phyloP scores from a whole-genome alignment of 768 basidiomycete species.

The Chalciporus sphaerocephalus region DNA sequence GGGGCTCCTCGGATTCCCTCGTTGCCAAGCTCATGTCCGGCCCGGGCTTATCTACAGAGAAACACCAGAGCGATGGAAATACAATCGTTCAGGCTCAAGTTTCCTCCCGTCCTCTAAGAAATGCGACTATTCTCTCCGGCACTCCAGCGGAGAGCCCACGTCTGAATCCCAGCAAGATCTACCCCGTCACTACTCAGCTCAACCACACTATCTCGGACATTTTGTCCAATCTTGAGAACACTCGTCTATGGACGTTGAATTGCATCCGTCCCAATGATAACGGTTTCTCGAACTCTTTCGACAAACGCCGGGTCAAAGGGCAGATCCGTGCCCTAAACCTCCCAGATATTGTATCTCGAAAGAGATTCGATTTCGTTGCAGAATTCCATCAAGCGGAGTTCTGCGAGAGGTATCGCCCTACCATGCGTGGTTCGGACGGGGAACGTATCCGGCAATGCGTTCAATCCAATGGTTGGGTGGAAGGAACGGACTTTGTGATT shows the following conservation, averaged over 20 bases:
- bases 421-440: conserved; percentile 42
- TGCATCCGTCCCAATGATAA: conserved; percentile 67
- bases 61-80: conserved; percentile 50
- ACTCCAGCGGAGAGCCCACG: conserved; percentile 34
- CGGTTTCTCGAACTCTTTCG: conserved; percentile 57
- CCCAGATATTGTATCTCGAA: conserved; percentile 48
- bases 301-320: conserved; percentile 56
- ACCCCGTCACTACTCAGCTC: conserved; percentile 56
- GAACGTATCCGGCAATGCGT: conserved; percentile 50
- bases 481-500: conserved; percentile 50
- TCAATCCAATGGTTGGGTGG: conserved; percentile 47
- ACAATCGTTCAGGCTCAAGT: conserved; percentile 65
- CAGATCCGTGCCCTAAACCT: conserved; percentile 53
- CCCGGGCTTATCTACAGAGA: conserved; percentile 54
- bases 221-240: conserved; percentile 41
- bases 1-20: conserved; percentile 49
- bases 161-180: conserved; percentile 49
- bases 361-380: conserved; percentile 47
- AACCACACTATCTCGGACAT: conserved; percentile 51
- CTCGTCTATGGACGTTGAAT: conserved; percentile 50
- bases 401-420: conserved; percentile 50
- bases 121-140: conserved; percentile 36
- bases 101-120: conserved; percentile 52
- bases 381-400: conserved; percentile 48
- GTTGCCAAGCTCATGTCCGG: conserved; percentile 60